These are phyloP conservation scores for Orbilia javanica DNA, from an alignment of 2,329 filamentous ascomycete species.

Conservation along the genomic window DNA sequence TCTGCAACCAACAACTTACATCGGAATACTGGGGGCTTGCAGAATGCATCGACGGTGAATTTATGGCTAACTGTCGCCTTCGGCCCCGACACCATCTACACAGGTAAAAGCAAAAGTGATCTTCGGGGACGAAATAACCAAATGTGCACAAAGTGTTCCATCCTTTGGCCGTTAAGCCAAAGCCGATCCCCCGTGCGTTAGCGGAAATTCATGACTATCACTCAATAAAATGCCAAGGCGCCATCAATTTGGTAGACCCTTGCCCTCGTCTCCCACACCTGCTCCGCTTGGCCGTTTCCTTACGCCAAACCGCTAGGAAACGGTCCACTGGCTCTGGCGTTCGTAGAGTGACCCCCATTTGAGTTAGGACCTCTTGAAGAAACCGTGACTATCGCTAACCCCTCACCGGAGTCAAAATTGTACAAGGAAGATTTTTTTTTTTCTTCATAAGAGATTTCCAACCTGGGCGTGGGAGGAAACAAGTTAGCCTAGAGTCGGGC, in stretches of 20 bases:
- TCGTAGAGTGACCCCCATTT: slow-evolving; percentile 45
- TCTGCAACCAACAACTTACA: slow-evolving; percentile 20
- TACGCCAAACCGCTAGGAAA: slow-evolving; percentile 42
- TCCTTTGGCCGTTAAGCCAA: slow-evolving; percentile 24
- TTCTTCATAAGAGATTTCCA: slow-evolving; percentile 21
- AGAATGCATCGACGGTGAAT: slow-evolving; percentile 12
- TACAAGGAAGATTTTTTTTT: slow-evolving; percentile 53
- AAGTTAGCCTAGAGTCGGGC: slow-evolving; percentile 43
- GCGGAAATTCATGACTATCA: slow-evolving; percentile 51
- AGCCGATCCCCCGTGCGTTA: slow-evolving; percentile 53
- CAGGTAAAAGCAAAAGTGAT: slow-evolving; percentile 6
- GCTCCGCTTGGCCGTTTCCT: slow-evolving; percentile 53
- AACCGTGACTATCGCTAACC: slow-evolving; percentile 31
- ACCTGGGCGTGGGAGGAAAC: slow-evolving; percentile 33
- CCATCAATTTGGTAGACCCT: slow-evolving; percentile 59
- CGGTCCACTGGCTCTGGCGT: slow-evolving; percentile 47
- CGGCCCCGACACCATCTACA: slow-evolving; percentile 1
- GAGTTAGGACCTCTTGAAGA: slow-evolving; percentile 15
- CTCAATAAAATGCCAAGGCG: slow-evolving; percentile 47
- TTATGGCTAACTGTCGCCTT: slow-evolving; percentile 5
- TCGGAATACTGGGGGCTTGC: slow-evolving; percentile 13
- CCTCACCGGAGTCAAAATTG: slow-evolving; percentile 36
- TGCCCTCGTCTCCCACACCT: slow-evolving; percentile 57
- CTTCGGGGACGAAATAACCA: slow-evolving; percentile 16
- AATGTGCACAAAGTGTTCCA: neutral